Conservation (phyloP, 495 filamentous ascomycete species). For the Tuber indicum region DNA sequence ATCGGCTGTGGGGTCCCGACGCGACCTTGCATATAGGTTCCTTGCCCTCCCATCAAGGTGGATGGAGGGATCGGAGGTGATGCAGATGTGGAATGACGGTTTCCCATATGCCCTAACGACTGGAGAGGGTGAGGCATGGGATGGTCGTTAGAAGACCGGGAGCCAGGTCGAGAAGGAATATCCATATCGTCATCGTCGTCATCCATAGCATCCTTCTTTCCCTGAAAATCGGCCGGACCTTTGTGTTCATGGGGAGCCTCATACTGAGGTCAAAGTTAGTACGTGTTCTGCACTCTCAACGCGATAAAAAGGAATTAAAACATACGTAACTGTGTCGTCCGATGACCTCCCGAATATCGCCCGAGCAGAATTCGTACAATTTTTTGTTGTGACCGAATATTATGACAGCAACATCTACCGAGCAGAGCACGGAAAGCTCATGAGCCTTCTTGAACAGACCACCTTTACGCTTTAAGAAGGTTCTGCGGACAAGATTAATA, state of each 20-base stretch:
- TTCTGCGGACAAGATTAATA: slow-evolving; percentile 51
- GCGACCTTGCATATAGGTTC: slow-evolving; percentile 36
- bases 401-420: slow-evolving; percentile 95
- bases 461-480: slow-evolving; percentile 96
- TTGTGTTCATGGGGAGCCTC: slow-evolving; percentile 91
- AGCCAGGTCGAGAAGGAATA: slow-evolving; percentile 48
- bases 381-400: slow-evolving; percentile 99
- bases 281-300: slow-evolving; percentile 35
- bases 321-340: slow-evolving; percentile 81
- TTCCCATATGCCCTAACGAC: slow-evolving; percentile 60
- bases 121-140: slow-evolving; percentile 67
- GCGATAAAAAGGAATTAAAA: slow-evolving; percentile 31
- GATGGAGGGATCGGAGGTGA: slow-evolving; percentile 71
- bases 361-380: slow-evolving; percentile 92
- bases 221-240: slow-evolving; percentile 84
- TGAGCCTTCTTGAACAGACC: slow-evolving; percentile 99
- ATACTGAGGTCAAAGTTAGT: slow-evolving; percentile 54
- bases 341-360: slow-evolving; percentile 84
- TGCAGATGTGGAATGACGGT: slow-evolving; percentile 67
- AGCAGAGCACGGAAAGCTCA: slow-evolving; percentile 94
- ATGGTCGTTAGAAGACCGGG: slow-evolving; percentile 27
- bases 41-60: slow-evolving; percentile 30
- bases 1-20: slow-evolving; percentile 39
- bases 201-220: slow-evolving; percentile 74
- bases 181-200: slow-evolving; percentile 79